These are phyloP conservation scores for grape (Vitis vinifera) DNA, from an alignment of 164 flowering plant species.

Conservation along the genomic window DNA sequence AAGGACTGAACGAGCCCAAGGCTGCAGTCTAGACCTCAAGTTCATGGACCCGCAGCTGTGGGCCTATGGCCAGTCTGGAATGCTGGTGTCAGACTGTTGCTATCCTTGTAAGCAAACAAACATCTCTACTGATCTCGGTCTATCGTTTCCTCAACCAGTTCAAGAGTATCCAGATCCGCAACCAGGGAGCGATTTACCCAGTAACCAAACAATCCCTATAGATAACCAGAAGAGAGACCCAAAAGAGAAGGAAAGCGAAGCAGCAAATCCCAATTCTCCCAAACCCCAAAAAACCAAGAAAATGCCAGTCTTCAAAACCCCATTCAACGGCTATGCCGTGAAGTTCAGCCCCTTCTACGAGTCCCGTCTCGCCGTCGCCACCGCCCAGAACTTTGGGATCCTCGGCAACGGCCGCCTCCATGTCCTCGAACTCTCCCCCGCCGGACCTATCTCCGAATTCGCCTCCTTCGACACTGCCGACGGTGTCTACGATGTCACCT, in stretches of 20 bases:
- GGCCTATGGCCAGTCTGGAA: too few relatives aligned
- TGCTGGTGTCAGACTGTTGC: too few relatives aligned
- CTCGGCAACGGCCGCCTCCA: slow-evolving; percentile 94
- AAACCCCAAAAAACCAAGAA: too few relatives aligned
- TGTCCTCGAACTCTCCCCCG: slow-evolving; percentile 68
- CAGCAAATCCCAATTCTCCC: not conserved
- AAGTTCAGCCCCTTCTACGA: slow-evolving; percentile 96
- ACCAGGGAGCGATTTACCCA: too few relatives aligned
- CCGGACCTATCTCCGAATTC: slow-evolving; percentile 47
- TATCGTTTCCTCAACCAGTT: too few relatives aligned
- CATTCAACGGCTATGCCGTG: slow-evolving; percentile 93
- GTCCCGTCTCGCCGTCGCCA: slow-evolving; percentile 86
- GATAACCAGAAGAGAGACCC: not conserved
- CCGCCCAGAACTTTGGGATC: slow-evolving; percentile 97
- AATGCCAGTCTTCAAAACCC: slow-evolving; percentile 83
- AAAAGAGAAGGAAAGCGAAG: not conserved
- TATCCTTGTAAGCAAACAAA: too few relatives aligned
- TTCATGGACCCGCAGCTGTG: too few relatives aligned
- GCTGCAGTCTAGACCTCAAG: too few relatives aligned
- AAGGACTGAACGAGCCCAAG: too few relatives aligned
- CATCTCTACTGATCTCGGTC: too few relatives aligned
- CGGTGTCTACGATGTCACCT: slow-evolving; percentile 82
- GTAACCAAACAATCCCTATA: too few relatives aligned
- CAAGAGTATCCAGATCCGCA: too few relatives aligned
- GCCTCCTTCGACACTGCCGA: slow-evolving; percentile 83